Percentiles rank a stretch among this genome's conserved stretches.
Evolutionary conservation across 352 stramenopile genomes (phyloP).

Genomic region (Phytopythium vexans): DNA sequence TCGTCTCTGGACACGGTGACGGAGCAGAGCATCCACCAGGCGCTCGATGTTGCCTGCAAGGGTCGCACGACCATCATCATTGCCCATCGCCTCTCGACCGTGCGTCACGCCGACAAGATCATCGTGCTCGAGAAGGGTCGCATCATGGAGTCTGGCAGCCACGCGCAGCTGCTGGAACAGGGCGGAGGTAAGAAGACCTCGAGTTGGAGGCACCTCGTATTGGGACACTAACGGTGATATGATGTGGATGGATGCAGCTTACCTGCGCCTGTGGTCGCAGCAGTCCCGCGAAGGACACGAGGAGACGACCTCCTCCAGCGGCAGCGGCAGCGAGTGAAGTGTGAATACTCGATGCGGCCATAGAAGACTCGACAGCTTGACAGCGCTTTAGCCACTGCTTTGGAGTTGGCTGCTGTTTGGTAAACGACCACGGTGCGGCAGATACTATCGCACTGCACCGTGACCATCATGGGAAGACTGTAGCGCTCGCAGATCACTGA

Average conservation of each 20-base stretch:
- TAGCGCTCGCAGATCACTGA: no score
- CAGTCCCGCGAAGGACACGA: constrained; percentile 18
- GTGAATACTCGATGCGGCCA: no score
- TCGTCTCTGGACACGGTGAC: constrained; percentile 75
- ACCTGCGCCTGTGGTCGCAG: constrained; percentile 37
- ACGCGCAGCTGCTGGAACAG: constrained; percentile 36
- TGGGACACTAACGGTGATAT: constrained; percentile 3
- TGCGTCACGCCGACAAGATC: constrained; percentile 69
- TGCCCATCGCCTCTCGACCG: constrained; percentile 76
- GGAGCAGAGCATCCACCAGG: constrained; percentile 66
- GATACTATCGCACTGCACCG: no score
- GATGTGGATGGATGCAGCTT: constrained; percentile 13
- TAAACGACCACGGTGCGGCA: no score
- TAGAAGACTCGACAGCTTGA: no score
- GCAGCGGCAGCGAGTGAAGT: no score
- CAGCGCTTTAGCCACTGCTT: no score
- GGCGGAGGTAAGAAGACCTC: constrained; percentile 26
- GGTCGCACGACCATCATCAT: constrained; percentile 77
- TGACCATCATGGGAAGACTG: no score
- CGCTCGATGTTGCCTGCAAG: constrained; percentile 42
- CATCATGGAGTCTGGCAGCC: constrained; percentile 49
- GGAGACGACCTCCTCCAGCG: no score
- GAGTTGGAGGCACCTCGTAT: background rate
- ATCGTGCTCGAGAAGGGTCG: constrained; percentile 54
- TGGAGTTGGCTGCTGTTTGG: no score